Conservation (phyloP, 1,284 basidiomycete species). For the Vanrija sp. region DNA sequence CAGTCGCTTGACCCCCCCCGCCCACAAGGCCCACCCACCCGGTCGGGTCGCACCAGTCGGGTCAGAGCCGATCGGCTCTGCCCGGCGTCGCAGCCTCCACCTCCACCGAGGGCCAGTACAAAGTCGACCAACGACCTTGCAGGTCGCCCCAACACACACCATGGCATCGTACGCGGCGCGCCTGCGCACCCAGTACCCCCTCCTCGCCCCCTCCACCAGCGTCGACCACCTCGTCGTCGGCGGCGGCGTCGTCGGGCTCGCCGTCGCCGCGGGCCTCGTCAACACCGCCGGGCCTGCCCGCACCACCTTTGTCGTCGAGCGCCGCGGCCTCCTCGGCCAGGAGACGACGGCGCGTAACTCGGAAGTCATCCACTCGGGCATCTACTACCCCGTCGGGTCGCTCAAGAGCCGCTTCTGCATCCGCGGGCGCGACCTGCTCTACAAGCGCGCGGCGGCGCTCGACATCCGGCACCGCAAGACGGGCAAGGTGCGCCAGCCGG, state of each 20-base stretch:
- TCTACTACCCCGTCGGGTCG: conserved; percentile 70
- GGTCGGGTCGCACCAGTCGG: no score
- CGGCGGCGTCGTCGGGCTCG: conserved; percentile 84
- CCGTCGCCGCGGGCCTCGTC: conserved; percentile 72
- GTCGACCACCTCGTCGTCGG: conserved; percentile 94
- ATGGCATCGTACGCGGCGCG: conserved; percentile 6
- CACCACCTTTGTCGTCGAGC: conserved; percentile 80
- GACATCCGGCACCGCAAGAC: conserved; percentile 68
- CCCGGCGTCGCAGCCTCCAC: no score
- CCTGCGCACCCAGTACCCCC: conserved; percentile 25
- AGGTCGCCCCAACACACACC: not conserved
- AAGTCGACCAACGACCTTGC: no score
- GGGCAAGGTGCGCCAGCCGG: conserved; percentile 68
- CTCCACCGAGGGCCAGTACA: no score
- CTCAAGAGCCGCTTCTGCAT: conserved; percentile 85
- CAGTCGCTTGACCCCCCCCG: no score
- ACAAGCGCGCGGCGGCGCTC: conserved; percentile 66
- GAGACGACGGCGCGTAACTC: conserved; percentile 90
- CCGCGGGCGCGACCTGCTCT: conserved; percentile 79
- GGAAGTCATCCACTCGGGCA: conserved; percentile 82
- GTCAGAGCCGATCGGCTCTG: no score
- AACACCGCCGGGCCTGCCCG: conserved; percentile 60
- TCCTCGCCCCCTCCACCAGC: conserved; percentile 62
- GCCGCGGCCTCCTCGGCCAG: conserved; percentile 65
- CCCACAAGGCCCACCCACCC: no score